Percentiles rank a stretch among this genome's conserved stretches.
Evolutionary conservation across 768 basidiomycete species (phyloP).

Genomic region (Leccinum imitatum): DNA sequence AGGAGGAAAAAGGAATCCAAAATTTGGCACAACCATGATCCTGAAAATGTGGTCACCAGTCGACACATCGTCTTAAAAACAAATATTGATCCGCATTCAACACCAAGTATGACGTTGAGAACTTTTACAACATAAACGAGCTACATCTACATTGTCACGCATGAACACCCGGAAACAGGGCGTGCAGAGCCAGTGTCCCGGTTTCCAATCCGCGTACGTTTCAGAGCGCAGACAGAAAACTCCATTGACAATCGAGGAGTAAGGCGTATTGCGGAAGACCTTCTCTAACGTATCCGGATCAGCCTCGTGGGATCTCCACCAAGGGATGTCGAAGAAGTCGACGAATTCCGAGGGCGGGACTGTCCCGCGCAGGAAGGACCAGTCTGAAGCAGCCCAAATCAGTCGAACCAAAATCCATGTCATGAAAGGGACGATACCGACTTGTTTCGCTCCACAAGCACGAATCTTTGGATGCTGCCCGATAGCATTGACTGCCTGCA

Average conservation of each 20-base stretch:
- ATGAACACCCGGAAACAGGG: conserved; percentile 13
- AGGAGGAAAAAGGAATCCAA: not conserved
- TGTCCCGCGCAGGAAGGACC: conserved; percentile 14
- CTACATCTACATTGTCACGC: conserved; percentile 7
- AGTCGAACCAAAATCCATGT: not conserved
- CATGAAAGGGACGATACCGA: conserved; percentile 2
- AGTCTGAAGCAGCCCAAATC: conserved; percentile 7
- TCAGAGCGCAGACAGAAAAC: conserved; percentile 6
- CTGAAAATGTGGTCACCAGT: not conserved
- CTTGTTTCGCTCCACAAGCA: conserved; percentile 17
- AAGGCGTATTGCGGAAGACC: conserved; percentile 7
- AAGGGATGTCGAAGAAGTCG: conserved; percentile 14
- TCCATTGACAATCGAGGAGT: conserved; percentile 3
- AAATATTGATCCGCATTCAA: not conserved
- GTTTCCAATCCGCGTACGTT: conserved; percentile 8
- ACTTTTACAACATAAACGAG: not conserved
- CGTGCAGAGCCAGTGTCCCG: conserved; percentile 13
- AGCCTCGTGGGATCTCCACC: conserved; percentile 13
- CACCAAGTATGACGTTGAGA: not conserved
- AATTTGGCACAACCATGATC: not conserved
- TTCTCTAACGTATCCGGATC: conserved; percentile 2
- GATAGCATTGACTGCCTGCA: conserved; percentile 8
- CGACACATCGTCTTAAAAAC: not conserved
- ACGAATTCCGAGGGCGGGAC: conserved; percentile 13
- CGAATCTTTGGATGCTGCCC: not conserved